These are phyloP conservation scores for Colletotrichum costaricense DNA, from an alignment of 2,329 filamentous ascomycete genomes.

Conservation along the genomic window DNA sequence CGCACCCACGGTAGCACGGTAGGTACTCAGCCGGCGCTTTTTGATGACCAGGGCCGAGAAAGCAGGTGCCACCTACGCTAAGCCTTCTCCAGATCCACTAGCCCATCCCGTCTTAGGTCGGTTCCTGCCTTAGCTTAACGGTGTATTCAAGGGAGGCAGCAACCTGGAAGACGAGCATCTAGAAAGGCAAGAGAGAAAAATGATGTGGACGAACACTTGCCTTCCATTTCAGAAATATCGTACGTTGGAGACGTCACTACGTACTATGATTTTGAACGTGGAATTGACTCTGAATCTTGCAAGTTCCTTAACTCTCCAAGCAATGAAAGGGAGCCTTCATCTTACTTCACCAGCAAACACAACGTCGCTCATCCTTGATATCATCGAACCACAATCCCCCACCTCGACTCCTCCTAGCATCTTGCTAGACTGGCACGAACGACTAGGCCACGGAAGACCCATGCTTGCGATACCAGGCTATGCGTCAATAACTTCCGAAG, in stretches of 20 bases:
- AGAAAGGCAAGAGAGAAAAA: not conserved
- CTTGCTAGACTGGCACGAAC: not conserved
- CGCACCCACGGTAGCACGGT: not conserved
- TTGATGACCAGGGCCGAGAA: not conserved
- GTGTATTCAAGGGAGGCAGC: not conserved
- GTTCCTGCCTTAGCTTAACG: slow-evolving; percentile 5
- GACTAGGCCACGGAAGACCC: not conserved
- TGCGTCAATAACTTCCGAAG: not conserved
- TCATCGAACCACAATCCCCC: not conserved
- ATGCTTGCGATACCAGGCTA: not conserved
- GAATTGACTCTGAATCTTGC: not conserved
- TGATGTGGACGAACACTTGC: not conserved
- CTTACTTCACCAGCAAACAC: not conserved
- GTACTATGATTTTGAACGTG: not conserved
- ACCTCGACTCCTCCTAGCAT: not conserved
- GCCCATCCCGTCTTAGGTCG: not conserved
- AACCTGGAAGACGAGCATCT: not conserved
- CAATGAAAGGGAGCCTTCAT: not conserved
- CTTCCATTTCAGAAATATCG: not conserved
- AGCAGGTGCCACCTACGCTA: not conserved
- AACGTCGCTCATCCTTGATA: not conserved
- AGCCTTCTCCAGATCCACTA: not conserved
- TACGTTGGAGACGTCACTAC: not conserved
- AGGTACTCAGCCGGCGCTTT: slow-evolving; percentile 7
- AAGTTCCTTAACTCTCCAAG: not conserved